Evolutionary conservation across 2,329 filamentous ascomycete species (phyloP).

Genomic region (Calonectria ilicicola): DNA sequence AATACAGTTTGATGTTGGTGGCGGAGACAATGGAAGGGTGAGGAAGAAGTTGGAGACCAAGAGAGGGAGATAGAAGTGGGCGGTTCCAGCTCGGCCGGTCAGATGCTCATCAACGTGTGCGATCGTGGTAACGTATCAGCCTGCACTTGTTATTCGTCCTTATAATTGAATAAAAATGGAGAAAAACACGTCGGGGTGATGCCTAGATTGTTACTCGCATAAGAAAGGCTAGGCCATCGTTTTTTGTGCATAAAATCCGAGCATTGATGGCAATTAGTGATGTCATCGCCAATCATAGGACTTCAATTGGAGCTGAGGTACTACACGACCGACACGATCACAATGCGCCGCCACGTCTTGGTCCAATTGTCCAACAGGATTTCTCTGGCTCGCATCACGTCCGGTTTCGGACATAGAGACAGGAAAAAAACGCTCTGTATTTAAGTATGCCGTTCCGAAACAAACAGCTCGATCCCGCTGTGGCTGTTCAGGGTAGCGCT

Average conservation of each 20-base stretch:
- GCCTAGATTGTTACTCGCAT: too few species aligned
- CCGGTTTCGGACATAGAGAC: background rate
- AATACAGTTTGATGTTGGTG: background rate
- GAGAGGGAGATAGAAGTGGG: background rate
- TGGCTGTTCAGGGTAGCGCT: background rate
- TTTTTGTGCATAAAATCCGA: background rate
- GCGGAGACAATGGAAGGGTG: background rate
- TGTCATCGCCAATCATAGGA: background rate
- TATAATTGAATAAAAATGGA: background rate
- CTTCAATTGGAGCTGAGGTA: background rate
- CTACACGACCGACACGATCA: background rate
- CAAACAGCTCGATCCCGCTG: background rate
- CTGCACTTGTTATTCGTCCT: background rate
- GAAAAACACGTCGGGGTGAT: background rate
- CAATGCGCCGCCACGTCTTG: background rate
- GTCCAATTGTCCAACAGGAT: background rate
- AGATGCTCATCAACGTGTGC: constrained; percentile 8
- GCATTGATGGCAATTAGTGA: background rate
- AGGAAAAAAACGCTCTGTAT: too few species aligned
- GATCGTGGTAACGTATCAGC: background rate
- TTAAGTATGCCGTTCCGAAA: background rate
- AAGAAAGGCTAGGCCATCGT: too few species aligned
- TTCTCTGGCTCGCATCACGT: background rate
- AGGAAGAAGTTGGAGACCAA: constrained; percentile 7
- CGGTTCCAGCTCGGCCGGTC: background rate